Base-by-base conservation (phyloP, 768 basidiomycete species). In the Vararia minispora region DNA sequence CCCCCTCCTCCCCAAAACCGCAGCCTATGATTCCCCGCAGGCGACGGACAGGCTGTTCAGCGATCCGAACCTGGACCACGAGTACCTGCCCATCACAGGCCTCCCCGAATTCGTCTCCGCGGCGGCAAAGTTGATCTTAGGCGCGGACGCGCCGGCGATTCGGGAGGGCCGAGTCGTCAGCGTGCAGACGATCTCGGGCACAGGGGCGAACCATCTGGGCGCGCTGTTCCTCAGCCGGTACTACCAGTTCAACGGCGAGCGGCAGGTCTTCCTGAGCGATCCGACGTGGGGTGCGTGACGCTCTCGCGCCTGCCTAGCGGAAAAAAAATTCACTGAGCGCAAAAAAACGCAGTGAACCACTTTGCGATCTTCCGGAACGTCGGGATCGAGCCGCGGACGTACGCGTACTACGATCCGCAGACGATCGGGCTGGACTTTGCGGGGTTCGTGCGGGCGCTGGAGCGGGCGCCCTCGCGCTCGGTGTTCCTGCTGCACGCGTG, bases 101-200 rank as follows among this genome's bases (percentile, higher is more conserved):
- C 67, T 94, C 28, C 74, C 81, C 26, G 79, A 79, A 41, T 97
- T 82, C 55, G 89, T 81, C 11, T 60, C 70, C 39, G 79, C 79
- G 5, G 91, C 92, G 5, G 88, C 82, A 11, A 79, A 74, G 50
- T 63, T 97, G 33, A 81, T 94, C 30, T 68, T 95, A 28, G 87
- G 89, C 5, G 25, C 66, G n/a, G 64, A 76, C 33, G 83, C 83
- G 12, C 64, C 69, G 37, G 84, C 79, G 11, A 63, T 97, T 44
- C 61, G 68, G 47, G 81, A 87, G 44, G 67, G 65, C 22, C 75
- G 88, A 35, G 79, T 79, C 23, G 68, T 74, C 28, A 84, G 80
- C 56, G 84, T 84, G 33, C 92, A 98, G 64, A 92, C 92, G 11
- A 85, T 95, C 48, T 94, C 89, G 11, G 92, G 92, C 20, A 98